Evolutionary conservation across 1,284 basidiomycete genomes (phyloP).

Genomic region (Schizophyllum amplum): DNA sequence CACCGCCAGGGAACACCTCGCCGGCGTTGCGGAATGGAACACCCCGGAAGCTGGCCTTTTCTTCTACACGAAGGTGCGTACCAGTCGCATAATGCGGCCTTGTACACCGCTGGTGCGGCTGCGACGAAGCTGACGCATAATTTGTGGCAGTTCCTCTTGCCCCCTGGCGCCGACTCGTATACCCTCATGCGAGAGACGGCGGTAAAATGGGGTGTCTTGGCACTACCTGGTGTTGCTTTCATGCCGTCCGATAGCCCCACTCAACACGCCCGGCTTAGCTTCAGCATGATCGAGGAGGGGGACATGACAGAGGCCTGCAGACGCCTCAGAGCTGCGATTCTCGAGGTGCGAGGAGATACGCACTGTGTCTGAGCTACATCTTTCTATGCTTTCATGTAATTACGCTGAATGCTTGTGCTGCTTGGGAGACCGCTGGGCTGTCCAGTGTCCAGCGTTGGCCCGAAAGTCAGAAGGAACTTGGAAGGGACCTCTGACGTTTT

Average conservation of each 20-base stretch:
- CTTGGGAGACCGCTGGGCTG: too few species aligned
- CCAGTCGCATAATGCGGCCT: too few species aligned
- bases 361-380: too few species aligned
- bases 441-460: too few species aligned
- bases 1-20: conserved; percentile 68
- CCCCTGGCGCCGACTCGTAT: conserved; percentile 72
- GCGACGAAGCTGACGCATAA: conserved; percentile 8
- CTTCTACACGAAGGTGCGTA: conserved; percentile 59
- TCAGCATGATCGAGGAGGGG: conserved; percentile 65
- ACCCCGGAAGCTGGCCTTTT: conserved; percentile 89
- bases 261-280: conserved; percentile 73
- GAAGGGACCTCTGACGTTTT: too few species aligned
- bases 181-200: conserved; percentile 75
- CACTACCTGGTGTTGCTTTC: conserved; percentile 79
- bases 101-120: too few species aligned
- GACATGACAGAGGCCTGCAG: conserved; percentile 70
- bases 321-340: conserved; percentile 58
- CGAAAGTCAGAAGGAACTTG: too few species aligned
- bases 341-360: conserved; percentile 34
- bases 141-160: conserved; percentile 12
- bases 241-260: conserved; percentile 62
- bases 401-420: too few species aligned
- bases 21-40: conserved; percentile 76
- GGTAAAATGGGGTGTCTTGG: conserved; percentile 76
- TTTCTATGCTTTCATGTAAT: too few species aligned